Percentiles rank a stretch among this genome's conserved stretches.
Evolutionary conservation across 164 flowering plant species (phyloP).

Genomic region (Cinnamomum micranthum): DNA sequence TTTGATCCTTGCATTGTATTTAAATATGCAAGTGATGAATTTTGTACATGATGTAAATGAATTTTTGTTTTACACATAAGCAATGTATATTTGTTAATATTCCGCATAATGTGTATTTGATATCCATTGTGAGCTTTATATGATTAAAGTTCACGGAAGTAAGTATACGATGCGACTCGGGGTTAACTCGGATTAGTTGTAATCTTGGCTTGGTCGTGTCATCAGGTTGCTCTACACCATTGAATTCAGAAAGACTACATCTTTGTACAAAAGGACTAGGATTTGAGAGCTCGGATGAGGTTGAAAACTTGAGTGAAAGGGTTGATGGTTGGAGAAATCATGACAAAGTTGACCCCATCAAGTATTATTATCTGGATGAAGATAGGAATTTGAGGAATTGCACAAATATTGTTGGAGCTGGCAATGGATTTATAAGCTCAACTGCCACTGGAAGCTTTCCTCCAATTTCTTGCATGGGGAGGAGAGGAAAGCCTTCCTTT

Average conservation of each 20-base stretch:
- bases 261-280: conserved; percentile 85
- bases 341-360: neutral
- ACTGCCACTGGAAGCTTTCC: conserved; percentile 43
- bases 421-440: conserved; percentile 21
- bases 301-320: conserved; percentile 39
- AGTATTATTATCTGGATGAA: neutral
- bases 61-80: too few relatives aligned
- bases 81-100: too few relatives aligned
- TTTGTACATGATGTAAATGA: too few relatives aligned
- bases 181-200: too few relatives aligned
- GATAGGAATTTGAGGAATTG: neutral
- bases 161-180: too few relatives aligned
- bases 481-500: conserved; percentile 71
- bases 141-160: too few relatives aligned
- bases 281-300: conserved; percentile 67
- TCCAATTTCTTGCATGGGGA: conserved; percentile 72
- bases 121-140: too few relatives aligned
- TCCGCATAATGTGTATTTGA: too few relatives aligned
- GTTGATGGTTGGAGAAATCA: neutral
- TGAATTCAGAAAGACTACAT: conserved; percentile 47
- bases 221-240: conserved; percentile 24
- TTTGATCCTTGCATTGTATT: too few relatives aligned
- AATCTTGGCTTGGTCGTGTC: too few relatives aligned
- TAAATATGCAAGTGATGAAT: too few relatives aligned
- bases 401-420: neutral